Conservation (phyloP, 768 basidiomycete species). For the Lentinus tigrinus region DNA sequence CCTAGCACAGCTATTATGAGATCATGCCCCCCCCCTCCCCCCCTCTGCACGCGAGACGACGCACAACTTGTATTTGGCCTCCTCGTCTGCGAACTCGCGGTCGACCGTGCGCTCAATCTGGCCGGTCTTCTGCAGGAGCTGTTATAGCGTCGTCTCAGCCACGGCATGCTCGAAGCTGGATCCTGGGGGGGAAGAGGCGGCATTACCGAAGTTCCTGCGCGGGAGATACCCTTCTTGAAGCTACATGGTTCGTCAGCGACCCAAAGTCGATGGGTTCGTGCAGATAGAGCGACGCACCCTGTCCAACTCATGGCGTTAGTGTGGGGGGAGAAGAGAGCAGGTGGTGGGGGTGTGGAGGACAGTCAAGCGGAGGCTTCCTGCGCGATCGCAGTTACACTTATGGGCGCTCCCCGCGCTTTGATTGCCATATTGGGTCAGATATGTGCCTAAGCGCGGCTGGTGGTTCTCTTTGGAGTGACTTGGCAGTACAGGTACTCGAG, state of each 20-base stretch:
- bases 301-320: slow-evolving; percentile 16
- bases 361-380: background rate
- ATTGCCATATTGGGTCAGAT: too few species aligned
- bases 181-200: background rate
- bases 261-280: too few species aligned
- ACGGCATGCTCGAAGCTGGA: background rate
- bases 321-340: background rate
- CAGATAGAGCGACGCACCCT: background rate
- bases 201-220: slow-evolving; percentile 15
- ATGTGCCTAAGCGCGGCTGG: too few species aligned
- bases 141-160: slow-evolving; percentile 11
- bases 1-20: slow-evolving; percentile 38
- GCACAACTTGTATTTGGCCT: slow-evolving; percentile 86
- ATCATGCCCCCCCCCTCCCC: too few species aligned
- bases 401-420: background rate
- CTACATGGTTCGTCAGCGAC: background rate
- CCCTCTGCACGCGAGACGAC: slow-evolving; percentile 35
- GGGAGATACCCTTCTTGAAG: slow-evolving; percentile 19
- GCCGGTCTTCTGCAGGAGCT: slow-evolving; percentile 97
- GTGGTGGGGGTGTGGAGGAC: background rate
- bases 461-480: too few species aligned
- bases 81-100: slow-evolving; percentile 89
- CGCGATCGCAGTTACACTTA: background rate
- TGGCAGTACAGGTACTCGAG: too few species aligned
- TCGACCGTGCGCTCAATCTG: slow-evolving; percentile 97